phyloP scores from a whole-genome alignment of 2,329 filamentous ascomycete genomes.

The Trichoderma harzianum region DNA sequence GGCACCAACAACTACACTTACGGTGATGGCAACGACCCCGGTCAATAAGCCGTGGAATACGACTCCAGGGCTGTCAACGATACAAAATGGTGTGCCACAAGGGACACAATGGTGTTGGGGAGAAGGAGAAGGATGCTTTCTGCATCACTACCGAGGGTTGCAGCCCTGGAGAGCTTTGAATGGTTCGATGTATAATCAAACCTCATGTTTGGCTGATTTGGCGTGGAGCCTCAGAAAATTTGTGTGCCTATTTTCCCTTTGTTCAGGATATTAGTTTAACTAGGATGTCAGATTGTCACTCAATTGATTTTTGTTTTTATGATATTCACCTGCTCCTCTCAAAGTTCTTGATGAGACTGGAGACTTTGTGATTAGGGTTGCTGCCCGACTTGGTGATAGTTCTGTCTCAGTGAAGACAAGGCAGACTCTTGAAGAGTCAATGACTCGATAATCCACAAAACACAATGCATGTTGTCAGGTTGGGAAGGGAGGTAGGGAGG shows the following conservation, averaged over 20 bases:
- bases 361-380: not conserved
- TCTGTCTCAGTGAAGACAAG: not conserved
- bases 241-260: not conserved
- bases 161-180: not conserved
- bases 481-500: not conserved
- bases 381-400: not conserved
- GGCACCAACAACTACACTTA: not conserved
- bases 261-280: not conserved
- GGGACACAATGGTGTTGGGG: not conserved
- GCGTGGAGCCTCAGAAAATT: not conserved
- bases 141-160: not conserved
- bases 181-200: not conserved
- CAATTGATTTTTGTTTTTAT: not conserved
- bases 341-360: not conserved
- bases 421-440: no score
- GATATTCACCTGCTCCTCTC: not conserved
- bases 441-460: not conserved
- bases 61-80: not conserved
- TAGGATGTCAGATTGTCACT: conserved; percentile 6
- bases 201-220: not conserved
- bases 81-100: not conserved
- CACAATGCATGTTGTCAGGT: not conserved
- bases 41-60: not conserved
- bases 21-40: not conserved
- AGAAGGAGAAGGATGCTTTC: not conserved